Conservation (phyloP, 495 filamentous ascomycete genomes). For the Poronia punctata region DNA sequence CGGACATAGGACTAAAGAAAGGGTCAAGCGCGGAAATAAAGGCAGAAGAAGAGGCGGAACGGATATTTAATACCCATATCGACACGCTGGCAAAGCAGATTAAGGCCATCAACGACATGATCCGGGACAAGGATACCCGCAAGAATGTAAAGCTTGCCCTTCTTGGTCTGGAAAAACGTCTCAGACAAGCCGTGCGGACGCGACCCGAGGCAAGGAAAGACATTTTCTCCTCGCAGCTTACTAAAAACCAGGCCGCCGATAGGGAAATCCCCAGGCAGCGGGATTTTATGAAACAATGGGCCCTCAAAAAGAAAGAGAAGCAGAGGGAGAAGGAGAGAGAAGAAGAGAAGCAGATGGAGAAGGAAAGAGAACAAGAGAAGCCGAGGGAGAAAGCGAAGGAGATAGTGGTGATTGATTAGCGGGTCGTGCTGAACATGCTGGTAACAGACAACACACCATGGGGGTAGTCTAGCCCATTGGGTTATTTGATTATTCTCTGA, state of each 20-base stretch:
- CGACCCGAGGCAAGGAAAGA: constrained; percentile 51
- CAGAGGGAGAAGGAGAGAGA: constrained; percentile 12
- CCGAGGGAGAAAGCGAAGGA: background rate
- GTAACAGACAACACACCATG: too few relatives aligned
- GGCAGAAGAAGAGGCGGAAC: constrained; percentile 30
- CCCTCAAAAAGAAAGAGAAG: constrained; percentile 32
- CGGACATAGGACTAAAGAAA: too few relatives aligned
- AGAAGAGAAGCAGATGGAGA: too few relatives aligned
- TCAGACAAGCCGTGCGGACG: constrained; percentile 63
- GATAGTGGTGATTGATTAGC: too few relatives aligned
- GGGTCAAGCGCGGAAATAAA: background rate
- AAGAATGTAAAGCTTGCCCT: constrained; percentile 67
- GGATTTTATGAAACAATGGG: constrained; percentile 40
- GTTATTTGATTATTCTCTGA: too few relatives aligned
- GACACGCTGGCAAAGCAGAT: constrained; percentile 59
- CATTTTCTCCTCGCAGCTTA: constrained; percentile 43
- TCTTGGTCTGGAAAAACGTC: constrained; percentile 62
- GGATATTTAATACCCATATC: constrained; percentile 58
- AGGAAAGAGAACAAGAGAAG: constrained; percentile 3
- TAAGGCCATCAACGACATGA: constrained; percentile 59
- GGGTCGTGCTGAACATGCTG: too few relatives aligned
- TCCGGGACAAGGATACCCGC: constrained; percentile 65
- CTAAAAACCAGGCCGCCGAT: constrained; percentile 20
- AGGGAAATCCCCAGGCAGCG: constrained; percentile 29
- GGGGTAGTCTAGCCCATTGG: too few relatives aligned